These are phyloP conservation scores for Marasmius tenuissimus DNA, from an alignment of 1,284 basidiomycete genomes.

Conservation along the genomic window DNA sequence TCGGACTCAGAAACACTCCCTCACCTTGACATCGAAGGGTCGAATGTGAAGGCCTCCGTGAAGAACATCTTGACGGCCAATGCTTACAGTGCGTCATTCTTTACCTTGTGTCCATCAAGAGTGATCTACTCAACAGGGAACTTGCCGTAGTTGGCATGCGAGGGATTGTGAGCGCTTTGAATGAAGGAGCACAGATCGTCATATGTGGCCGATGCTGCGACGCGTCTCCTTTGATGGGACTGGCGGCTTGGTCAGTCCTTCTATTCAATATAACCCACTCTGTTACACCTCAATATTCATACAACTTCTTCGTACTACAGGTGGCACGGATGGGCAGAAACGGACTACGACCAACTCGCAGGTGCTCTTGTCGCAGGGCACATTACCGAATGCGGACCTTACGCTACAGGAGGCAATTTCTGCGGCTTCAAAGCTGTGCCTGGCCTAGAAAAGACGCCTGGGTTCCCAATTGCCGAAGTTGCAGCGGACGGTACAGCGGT, in stretches of 20 bases:
- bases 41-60: constrained; percentile 7
- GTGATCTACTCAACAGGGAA: too few species aligned
- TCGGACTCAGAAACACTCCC: neutral
- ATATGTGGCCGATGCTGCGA: constrained; percentile 22
- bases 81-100: constrained; percentile 15
- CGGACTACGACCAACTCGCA: constrained; percentile 19
- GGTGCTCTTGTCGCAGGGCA: constrained; percentile 21
- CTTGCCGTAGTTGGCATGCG: constrained; percentile 13
- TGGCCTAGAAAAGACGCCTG: constrained; percentile 19
- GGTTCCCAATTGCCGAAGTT: constrained; percentile 22
- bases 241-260: constrained; percentile 17
- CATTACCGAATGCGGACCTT: constrained; percentile 23
- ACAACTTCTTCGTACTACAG: neutral
- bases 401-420: constrained; percentile 23
- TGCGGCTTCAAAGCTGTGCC: constrained; percentile 16
- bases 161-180: constrained; percentile 20
- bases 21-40: constrained; percentile 14
- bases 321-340: constrained; percentile 23
- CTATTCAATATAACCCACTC: neutral
- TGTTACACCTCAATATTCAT: neutral
- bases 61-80: constrained; percentile 10
- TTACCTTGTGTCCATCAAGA: too few species aligned
- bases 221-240: constrained; percentile 21
- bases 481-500: constrained; percentile 16
- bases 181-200: constrained; percentile 21